These are phyloP conservation scores for Coniochaeta sp. DNA, from an alignment of 2,329 filamentous ascomycete genomes.

Conservation along the genomic window DNA sequence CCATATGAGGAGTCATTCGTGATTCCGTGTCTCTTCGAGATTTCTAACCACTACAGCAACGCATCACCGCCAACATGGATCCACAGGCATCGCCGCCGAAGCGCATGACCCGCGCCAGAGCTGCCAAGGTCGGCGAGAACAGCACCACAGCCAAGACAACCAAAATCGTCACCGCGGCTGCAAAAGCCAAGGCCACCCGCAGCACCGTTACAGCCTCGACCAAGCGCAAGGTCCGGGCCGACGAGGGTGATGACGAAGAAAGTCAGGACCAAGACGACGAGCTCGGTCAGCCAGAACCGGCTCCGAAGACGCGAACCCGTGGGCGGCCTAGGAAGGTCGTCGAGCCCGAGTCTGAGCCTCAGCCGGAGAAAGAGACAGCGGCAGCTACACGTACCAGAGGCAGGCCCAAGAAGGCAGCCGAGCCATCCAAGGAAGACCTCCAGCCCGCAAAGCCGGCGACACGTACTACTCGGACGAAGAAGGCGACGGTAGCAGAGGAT, in stretches of 20 bases:
- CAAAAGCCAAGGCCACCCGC: constrained; percentile 37
- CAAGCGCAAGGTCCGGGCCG: constrained; percentile 48
- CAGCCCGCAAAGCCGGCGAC: constrained; percentile 1
- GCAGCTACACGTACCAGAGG: constrained; percentile 15
- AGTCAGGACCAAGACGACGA: constrained; percentile 23
- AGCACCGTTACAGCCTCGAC: constrained; percentile 25
- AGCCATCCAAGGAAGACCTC: constrained; percentile 7
- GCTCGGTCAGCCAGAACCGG: constrained; percentile 8
- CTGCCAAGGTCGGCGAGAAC: constrained; percentile 24
- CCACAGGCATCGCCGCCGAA: constrained; percentile 45
- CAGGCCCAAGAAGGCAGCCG: constrained; percentile 22
- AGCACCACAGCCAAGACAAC: constrained; percentile 27
- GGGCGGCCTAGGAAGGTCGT: constrained; percentile 37
- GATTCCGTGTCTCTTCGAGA: background rate
- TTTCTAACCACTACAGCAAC: background rate
- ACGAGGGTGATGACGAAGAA: constrained; percentile 45
- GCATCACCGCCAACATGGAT: constrained; percentile 34
- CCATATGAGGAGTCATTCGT: background rate
- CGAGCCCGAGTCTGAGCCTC: constrained; percentile 13
- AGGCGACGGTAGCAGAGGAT: constrained; percentile 14
- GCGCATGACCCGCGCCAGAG: constrained; percentile 47
- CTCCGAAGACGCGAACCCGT: constrained; percentile 30
- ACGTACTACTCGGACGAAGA: constrained; percentile 17
- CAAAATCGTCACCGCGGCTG: constrained; percentile 40
- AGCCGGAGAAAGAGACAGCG: constrained; percentile 18